These are phyloP conservation scores for Kondoa subrosea DNA, from an alignment of 768 basidiomycete genomes.

Conservation along the genomic window DNA sequence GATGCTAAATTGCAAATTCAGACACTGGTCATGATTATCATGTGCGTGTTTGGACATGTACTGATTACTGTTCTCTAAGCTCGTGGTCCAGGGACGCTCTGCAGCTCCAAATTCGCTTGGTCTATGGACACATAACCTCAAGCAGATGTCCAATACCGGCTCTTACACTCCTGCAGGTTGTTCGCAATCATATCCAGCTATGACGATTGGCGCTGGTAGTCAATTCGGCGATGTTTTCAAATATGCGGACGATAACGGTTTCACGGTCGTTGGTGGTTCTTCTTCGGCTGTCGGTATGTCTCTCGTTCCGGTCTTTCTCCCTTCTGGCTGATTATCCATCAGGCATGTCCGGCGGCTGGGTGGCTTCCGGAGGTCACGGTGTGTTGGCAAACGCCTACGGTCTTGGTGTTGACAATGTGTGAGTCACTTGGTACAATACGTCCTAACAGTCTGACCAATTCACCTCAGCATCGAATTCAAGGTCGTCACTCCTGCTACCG, in stretches of 20 bases:
- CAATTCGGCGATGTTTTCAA: not conserved
- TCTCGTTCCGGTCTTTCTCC: slow-evolving; percentile 4
- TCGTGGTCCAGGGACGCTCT: not conserved
- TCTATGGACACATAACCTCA: slow-evolving; percentile 4
- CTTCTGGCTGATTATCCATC: slow-evolving; percentile 43
- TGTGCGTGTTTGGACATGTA: slow-evolving; percentile 3
- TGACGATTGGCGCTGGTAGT: slow-evolving; percentile 1
- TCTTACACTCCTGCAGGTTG: not conserved
- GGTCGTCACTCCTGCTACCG: not conserved
- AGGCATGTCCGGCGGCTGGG: slow-evolving; percentile 1
- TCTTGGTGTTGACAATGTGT: slow-evolving; percentile 1
- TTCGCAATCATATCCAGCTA: not conserved
- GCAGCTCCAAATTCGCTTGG: not conserved
- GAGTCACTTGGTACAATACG: not conserved
- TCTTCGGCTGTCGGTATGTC: not conserved
- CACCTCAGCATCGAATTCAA: not conserved
- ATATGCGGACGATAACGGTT: not conserved
- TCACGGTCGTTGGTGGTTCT: not conserved
- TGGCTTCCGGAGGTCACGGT: not conserved
- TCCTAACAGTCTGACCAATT: not conserved
- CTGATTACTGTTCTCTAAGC: not conserved
- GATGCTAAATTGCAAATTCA: no score
- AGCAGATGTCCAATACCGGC: not conserved
- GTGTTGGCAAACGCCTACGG: not conserved
- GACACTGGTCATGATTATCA: slow-evolving; percentile 5